These are phyloP conservation scores for Onygenales sp. DNA, from an alignment of 2,329 filamentous ascomycete genomes.

Conservation along the genomic window DNA sequence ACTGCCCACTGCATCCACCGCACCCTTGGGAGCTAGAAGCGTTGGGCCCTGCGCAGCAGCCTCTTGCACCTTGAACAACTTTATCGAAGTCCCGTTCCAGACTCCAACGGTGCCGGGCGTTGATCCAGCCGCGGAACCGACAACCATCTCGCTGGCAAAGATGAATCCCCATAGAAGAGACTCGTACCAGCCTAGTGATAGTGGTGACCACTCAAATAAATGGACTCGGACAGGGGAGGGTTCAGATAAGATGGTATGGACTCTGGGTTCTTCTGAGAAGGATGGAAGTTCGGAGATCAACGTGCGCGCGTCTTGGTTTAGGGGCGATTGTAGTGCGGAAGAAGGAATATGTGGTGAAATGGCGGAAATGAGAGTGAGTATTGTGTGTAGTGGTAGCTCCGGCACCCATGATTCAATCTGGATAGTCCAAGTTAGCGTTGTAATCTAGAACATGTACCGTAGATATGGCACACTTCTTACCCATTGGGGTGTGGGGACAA, in stretches of 20 bases:
- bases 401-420: constrained; percentile 90
- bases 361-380: constrained; percentile 63
- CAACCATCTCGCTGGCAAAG: constrained; percentile 80
- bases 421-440: constrained; percentile 10
- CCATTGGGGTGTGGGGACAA: constrained; percentile 72
- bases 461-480: constrained; percentile 28
- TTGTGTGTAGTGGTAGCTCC: constrained; percentile 78
- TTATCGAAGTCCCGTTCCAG: constrained; percentile 86
- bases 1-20: constrained; percentile 86
- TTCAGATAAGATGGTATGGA: constrained; percentile 60
- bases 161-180: constrained; percentile 89
- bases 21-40: constrained; percentile 74
- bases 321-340: constrained; percentile 33
- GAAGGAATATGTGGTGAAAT: constrained; percentile 43
- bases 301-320: constrained; percentile 31
- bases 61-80: constrained; percentile 82
- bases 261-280: constrained; percentile 42
- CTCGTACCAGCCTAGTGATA: constrained; percentile 92
- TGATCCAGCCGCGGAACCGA: constrained; percentile 31
- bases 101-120: constrained; percentile 80
- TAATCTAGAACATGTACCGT: background rate
- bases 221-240: constrained; percentile 67
- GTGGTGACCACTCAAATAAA: constrained; percentile 86
- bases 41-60: constrained; percentile 70
- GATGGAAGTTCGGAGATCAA: constrained; percentile 34